Evolutionary conservation across 2,329 filamentous ascomycete species (phyloP), one percentile per base, ranked within the genome.

Genomic region (Dothideomycetidae sp.): DNA sequence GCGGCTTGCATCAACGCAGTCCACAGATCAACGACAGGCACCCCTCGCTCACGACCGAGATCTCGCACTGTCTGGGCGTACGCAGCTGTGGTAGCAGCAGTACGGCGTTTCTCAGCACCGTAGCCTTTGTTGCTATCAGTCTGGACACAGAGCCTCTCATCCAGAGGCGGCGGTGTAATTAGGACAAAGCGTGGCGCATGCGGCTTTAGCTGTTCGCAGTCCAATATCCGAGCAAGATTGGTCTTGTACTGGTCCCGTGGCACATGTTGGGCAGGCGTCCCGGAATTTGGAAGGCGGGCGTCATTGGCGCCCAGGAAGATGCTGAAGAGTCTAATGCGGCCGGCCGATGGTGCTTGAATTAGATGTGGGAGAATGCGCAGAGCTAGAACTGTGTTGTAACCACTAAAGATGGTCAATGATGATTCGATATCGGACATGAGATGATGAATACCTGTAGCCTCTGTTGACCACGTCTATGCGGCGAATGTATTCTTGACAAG

Each of bases 281-380:
- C 65, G 3, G 69, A 64, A 26, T 71, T 62, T 3, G 74, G 70
- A 3, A 92, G 57, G 38, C 76, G 76, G 3, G 88, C 78, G 58
- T 96, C 90, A 54, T 98, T 96, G 48, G 90, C 83, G 12, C 90
- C 90, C 42, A 94, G 76, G 46, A 93, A 78, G 41, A 93, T 60
- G 28, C 80, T 64, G 46, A 88, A 57, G 49, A 81, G 78, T 41
- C 74, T 71, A 40, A 86, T 68, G 51, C 68, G 70, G 17, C 68
- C 70, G 15, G 66, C 57, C 1, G 69, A 64, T 1, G 75, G 73
- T n/a, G 71, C 61, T 2, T 81, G 78, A 46, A 94, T 74, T 46
- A 90, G 71, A 29, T 73, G 61, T 0, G 78, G 69, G 4, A 94
- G 63, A 29, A 80, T 66, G 41, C 72, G 62, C 41, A 93, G 58